Base-by-base conservation (phyloP, 345 rosid species). In the Populus pruinosa region DNA sequence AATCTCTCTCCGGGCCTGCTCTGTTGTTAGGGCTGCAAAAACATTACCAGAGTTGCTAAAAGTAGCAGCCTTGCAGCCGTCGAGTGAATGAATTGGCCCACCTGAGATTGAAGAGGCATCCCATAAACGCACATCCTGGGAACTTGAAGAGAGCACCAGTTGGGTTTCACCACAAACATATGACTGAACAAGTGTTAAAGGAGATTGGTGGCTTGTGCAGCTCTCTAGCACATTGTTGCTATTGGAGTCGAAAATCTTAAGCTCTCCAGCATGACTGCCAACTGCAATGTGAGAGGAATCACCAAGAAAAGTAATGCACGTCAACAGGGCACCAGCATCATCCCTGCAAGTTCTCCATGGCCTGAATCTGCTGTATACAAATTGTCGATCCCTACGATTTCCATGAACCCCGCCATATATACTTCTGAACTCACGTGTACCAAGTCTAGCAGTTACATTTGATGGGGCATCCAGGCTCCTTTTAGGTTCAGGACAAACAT, bases 321-420 rank as follows among this genome's bases (percentile, higher is more conserved):
- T 96, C 73, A 90, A 86, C 80, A 88, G 92, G 49, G 90, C 89
- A 74, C 90, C 74, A 68, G 83, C 87, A 80, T 96, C 99, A 82
- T 96, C 99, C 29, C 98, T 89, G 84, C 92, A 96, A 59, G 99
- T 92, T 83, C 98, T 87, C 98, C 93, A 92, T 35, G 97, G 90
- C 88, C 83, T 91, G 84, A 93, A 96, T 87, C 99, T 89, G 85
- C 98, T 96, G 88, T 90, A 96, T 78, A 96, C 90, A 77, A 93
- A 93, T 72, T 93, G 99, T 18, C 99, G 96, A 81, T 96, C 98
- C 83, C 89, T 89, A 68, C 99, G 97, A 83, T 89, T 91, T 82
- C 99, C 96, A 83, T 92, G 97, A 70, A 96, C 89, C 68, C 99
- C 97, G 59, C 98, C 91, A 81, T 92, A 89, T 72, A 76, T 83